These are phyloP conservation scores for Metschnikowia similis DNA, from an alignment of 805 yeast genomes.

Conservation along the genomic window DNA sequence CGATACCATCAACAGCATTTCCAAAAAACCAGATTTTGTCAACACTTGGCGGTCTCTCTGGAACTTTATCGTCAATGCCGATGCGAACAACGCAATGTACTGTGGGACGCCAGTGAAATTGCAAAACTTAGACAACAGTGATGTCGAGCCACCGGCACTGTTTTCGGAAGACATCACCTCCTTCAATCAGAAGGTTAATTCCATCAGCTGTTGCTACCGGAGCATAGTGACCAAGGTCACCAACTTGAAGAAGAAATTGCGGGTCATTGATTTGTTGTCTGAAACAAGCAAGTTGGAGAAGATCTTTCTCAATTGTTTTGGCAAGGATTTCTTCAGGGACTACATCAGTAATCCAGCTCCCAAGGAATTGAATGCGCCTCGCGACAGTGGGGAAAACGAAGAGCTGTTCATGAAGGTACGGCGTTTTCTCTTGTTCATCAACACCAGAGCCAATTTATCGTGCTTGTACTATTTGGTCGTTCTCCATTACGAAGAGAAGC, in stretches of 20 bases:
- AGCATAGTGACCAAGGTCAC: conserved; percentile 23
- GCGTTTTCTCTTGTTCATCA: conserved; percentile 32
- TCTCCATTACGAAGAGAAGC: conserved; percentile 35
- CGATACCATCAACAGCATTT: conserved; percentile 26
- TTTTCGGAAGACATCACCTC: background rate
- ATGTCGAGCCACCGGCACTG: conserved; percentile 21
- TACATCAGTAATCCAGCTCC: conserved; percentile 32
- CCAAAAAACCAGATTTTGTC: conserved; percentile 23
- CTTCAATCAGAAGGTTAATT: conserved; percentile 13
- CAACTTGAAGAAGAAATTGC: conserved; percentile 28
- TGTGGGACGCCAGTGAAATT: conserved; percentile 30
- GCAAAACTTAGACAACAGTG: conserved; percentile 25
- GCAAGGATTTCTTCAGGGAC: conserved; percentile 40
- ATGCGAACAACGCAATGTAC: conserved; percentile 31
- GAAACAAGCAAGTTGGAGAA: conserved; percentile 36
- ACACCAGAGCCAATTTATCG: conserved; percentile 36
- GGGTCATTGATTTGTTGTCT: conserved; percentile 29
- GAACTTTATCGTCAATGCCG: conserved; percentile 27
- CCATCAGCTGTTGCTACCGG: conserved; percentile 27
- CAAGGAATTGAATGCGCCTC: conserved; percentile 9
- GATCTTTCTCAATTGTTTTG: conserved; percentile 33
- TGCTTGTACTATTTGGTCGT: conserved; percentile 39
- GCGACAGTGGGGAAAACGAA: conserved; percentile 18
- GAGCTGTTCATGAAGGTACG: conserved; percentile 30
- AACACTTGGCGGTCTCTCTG: conserved; percentile 37